Percentiles rank a stretch among this genome's conserved stretches.
These are phyloP conservation scores for Epichloe festucae DNA, from an alignment of 2,329 filamentous ascomycete species.

Conservation along the genomic window DNA sequence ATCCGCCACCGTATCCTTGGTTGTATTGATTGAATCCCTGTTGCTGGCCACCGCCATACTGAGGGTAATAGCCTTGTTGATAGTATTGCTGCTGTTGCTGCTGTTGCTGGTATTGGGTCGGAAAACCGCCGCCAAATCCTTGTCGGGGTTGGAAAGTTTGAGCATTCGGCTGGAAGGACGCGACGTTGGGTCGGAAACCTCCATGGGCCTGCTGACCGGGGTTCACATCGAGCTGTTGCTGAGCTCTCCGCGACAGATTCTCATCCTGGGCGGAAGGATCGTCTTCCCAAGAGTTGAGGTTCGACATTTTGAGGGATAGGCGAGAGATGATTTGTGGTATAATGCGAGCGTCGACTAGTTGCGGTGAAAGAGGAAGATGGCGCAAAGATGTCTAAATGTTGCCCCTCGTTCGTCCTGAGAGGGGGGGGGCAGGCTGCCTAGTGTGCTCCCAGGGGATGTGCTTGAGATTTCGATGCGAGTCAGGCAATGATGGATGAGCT, in stretches of 20 bases:
- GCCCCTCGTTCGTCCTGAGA: slow-evolving; percentile 1
- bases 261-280: slow-evolving; percentile 68
- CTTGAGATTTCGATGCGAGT: not conserved
- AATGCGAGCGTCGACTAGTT: not conserved
- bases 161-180: slow-evolving; percentile 62
- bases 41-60: slow-evolving; percentile 35
- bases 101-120: slow-evolving; percentile 40
- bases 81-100: slow-evolving; percentile 36
- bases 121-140: slow-evolving; percentile 45
- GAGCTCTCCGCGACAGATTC: slow-evolving; percentile 62
- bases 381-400: not conserved
- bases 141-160: slow-evolving; percentile 62
- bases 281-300: slow-evolving; percentile 92
- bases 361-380: not conserved
- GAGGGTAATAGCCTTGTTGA: slow-evolving; percentile 43
- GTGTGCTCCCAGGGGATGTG: not conserved
- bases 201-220: slow-evolving; percentile 28
- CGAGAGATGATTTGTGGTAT: not conserved
- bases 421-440: not conserved
- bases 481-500: not conserved
- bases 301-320: slow-evolving; percentile 50
- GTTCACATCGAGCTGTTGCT: slow-evolving; percentile 65
- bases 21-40: slow-evolving; percentile 38
- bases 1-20: slow-evolving; percentile 39
- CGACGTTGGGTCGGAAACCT: slow-evolving; percentile 37